Evolutionary conservation across 768 basidiomycete genomes (phyloP).

Genomic region (Suillus subluteus): DNA sequence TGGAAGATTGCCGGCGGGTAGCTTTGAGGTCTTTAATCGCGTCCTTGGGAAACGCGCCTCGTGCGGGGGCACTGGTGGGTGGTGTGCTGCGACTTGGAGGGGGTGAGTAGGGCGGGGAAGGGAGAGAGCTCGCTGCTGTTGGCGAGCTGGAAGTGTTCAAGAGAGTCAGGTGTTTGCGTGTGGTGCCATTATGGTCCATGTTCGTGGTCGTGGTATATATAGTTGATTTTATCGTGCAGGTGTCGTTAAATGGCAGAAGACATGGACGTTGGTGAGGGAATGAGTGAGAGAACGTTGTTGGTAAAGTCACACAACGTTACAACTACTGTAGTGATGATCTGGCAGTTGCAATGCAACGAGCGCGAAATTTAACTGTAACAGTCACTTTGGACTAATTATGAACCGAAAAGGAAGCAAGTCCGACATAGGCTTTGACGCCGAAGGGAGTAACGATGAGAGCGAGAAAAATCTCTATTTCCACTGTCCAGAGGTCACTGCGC

Average conservation of each 20-base stretch:
- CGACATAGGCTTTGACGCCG: neutral
- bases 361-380: neutral
- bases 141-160: neutral
- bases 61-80: neutral
- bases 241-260: neutral
- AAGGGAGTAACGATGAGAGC: neutral
- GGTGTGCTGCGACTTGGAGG: neutral
- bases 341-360: constrained; percentile 7
- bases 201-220: neutral
- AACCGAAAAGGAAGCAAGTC: constrained; percentile 2
- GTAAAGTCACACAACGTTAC: neutral
- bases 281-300: neutral
- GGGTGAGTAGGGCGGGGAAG: constrained; percentile 5
- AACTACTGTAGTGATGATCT: neutral
- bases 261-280: neutral
- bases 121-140: constrained; percentile 6
- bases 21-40: constrained; percentile 1
- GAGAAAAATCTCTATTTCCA: constrained; percentile 3
- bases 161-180: neutral
- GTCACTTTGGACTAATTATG: neutral
- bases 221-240: neutral
- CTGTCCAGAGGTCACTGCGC: neutral
- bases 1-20: constrained; percentile 32
- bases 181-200: neutral
- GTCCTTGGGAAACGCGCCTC: neutral